Conservation (phyloP, 352 stramenopile species). For the Globisporangium sylvaticum region DNA sequence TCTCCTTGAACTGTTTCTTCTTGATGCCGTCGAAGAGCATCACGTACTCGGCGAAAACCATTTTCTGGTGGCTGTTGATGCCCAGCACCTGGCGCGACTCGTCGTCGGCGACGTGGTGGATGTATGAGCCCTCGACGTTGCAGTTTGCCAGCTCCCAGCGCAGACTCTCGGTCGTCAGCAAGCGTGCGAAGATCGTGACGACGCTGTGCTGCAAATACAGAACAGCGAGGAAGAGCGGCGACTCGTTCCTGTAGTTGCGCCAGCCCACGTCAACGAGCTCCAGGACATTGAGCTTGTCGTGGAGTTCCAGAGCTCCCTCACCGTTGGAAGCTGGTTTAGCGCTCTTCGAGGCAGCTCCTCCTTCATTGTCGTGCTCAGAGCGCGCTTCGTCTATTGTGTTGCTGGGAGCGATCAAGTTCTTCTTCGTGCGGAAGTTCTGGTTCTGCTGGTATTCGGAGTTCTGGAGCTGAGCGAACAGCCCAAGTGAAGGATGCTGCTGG, state of each 20-base stretch:
- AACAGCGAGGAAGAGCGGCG: constrained; percentile 59
- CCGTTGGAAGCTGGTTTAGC: not conserved
- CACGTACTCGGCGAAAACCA: constrained; percentile 56
- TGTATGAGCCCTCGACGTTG: constrained; percentile 71
- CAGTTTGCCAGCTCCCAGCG: constrained; percentile 51
- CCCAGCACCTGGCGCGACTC: constrained; percentile 27
- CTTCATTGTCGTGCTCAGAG: not conserved
- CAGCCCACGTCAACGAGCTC: constrained; percentile 36
- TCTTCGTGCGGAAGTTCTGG: not conserved
- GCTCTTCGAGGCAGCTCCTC: not conserved
- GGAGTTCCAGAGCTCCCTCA: not conserved
- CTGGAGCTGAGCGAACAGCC: not conserved
- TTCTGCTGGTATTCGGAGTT: not conserved
- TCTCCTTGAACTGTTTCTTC: constrained; percentile 71
- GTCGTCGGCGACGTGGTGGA: constrained; percentile 53
- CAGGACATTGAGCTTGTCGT: constrained; percentile 21
- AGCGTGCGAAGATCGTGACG: constrained; percentile 27
- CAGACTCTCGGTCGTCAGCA: constrained; percentile 39
- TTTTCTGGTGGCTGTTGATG: constrained; percentile 15
- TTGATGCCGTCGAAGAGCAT: constrained; percentile 60
- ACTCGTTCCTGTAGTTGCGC: constrained; percentile 64
- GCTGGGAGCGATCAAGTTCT: constrained; percentile 14
- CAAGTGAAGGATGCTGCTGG: constrained; percentile 24
- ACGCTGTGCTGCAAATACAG: constrained; percentile 50
- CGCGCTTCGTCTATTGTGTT: constrained; percentile 12